Percentiles rank a stretch among this genome's conserved stretches.
These are phyloP conservation scores for Alternaria dauci DNA, from an alignment of 2,329 filamentous ascomycete species.

Conservation along the genomic window DNA sequence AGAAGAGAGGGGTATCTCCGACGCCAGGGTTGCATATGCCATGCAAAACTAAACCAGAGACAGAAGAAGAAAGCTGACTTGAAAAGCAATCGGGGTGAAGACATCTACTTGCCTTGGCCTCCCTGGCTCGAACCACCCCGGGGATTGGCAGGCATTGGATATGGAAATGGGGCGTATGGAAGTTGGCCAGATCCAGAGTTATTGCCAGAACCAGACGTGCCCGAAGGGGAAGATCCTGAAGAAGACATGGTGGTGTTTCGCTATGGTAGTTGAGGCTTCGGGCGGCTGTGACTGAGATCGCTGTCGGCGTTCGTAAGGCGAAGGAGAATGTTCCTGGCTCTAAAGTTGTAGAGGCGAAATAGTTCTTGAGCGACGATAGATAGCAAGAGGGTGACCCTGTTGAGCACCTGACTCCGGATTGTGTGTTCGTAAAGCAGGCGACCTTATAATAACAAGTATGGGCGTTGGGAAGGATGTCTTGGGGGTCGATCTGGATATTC, in stretches of 20 bases:
- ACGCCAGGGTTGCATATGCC: slow-evolving; percentile 18
- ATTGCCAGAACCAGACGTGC: slow-evolving; percentile 43
- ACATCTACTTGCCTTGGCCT: slow-evolving; percentile 29
- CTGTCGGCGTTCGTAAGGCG: slow-evolving; percentile 25
- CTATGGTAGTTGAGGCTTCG: slow-evolving; percentile 5
- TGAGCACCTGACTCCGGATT: slow-evolving; percentile 15
- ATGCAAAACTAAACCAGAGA: slow-evolving; percentile 6
- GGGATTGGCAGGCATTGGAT: slow-evolving; percentile 44
- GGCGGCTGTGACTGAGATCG: slow-evolving; percentile 28
- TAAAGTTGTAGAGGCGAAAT: slow-evolving; percentile 27
- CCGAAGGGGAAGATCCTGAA: slow-evolving; percentile 41
- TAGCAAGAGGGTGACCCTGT: slow-evolving; percentile 24
- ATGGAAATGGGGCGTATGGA: slow-evolving; percentile 50
- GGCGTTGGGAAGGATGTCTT: slow-evolving; percentile 27
- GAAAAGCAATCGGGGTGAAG: slow-evolving; percentile 4
- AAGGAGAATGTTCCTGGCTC: slow-evolving; percentile 15
- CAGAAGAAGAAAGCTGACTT: not conserved
- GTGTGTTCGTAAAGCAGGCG: slow-evolving; percentile 11
- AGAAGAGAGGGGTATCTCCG: slow-evolving; percentile 18
- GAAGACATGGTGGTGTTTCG: slow-evolving; percentile 42
- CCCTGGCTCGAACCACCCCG: slow-evolving; percentile 33
- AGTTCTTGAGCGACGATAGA: slow-evolving; percentile 14
- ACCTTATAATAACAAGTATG: slow-evolving; percentile 30
- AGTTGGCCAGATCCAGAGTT: slow-evolving; percentile 44
- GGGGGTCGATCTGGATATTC: slow-evolving; percentile 35